A percentile compares a stretch with the other conserved stretches of the same genome.
These are phyloP conservation scores for Pistacia vera DNA, from an alignment of 345 rosid genomes.

Conservation along the genomic window DNA sequence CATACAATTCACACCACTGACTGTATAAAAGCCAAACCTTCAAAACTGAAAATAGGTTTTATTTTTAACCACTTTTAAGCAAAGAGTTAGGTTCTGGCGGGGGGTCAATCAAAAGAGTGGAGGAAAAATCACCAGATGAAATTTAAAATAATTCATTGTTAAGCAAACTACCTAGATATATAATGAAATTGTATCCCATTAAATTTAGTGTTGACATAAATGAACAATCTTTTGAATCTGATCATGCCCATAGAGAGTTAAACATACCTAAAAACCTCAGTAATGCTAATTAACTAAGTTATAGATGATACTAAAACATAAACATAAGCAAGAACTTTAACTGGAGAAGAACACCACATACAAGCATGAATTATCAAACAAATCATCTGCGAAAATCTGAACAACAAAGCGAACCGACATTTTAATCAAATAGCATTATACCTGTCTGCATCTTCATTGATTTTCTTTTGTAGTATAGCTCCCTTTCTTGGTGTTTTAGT, in stretches of 20 bases:
- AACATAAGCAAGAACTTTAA: too few relatives aligned
- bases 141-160: neutral
- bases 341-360: too few relatives aligned
- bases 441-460: constrained; percentile 85
- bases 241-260: neutral
- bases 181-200: neutral
- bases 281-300: neutral
- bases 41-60: neutral
- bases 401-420: neutral
- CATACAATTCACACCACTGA: neutral
- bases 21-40: neutral
- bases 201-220: neutral
- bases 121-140: neutral
- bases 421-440: constrained; percentile 16
- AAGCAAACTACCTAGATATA: neutral
- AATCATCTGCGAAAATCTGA: neutral
- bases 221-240: neutral
- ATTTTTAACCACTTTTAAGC: neutral
- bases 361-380: neutral
- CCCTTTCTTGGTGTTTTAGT: constrained; percentile 88
- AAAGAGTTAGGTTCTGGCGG: neutral
- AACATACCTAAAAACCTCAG: neutral
- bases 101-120: too few relatives aligned
- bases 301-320: neutral
- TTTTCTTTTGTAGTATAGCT: constrained; percentile 68